These are phyloP conservation scores for Xerocomellus amylosporus DNA, from an alignment of 768 basidiomycete genomes.

Conservation along the genomic window DNA sequence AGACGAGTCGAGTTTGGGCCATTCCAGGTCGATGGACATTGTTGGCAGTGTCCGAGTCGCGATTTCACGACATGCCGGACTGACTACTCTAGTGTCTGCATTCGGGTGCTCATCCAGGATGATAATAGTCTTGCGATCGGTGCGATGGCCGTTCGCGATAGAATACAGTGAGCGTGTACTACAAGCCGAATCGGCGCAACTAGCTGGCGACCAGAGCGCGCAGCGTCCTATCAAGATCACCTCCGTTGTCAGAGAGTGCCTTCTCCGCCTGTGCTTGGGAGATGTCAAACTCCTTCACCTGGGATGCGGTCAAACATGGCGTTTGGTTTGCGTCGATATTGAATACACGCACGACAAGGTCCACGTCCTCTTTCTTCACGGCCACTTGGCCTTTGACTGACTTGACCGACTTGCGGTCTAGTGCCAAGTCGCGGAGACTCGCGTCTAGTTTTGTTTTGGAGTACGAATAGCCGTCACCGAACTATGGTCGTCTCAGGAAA, in stretches of 20 bases:
- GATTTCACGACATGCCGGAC: neutral
- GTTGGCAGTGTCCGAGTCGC: neutral
- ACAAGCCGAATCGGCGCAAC: slow-evolving; percentile 7
- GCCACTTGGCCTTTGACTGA: slow-evolving; percentile 29
- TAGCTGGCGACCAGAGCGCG: slow-evolving; percentile 27
- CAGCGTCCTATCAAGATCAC: slow-evolving; percentile 29
- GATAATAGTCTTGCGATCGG: too few species aligned
- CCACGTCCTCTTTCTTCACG: slow-evolving; percentile 30
- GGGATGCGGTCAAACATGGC: slow-evolving; percentile 2
- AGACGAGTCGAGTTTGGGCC: slow-evolving; percentile 74
- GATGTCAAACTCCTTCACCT: slow-evolving; percentile 33
- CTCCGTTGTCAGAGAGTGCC: slow-evolving; percentile 27
- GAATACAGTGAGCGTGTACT: neutral
- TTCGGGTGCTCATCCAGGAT: neutral
- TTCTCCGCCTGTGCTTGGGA: slow-evolving; percentile 30
- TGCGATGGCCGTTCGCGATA: neutral
- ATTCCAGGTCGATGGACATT: slow-evolving; percentile 97
- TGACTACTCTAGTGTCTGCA: too few species aligned
- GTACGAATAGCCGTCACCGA: slow-evolving; percentile 53
- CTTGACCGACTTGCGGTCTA: slow-evolving; percentile 53
- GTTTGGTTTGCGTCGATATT: neutral
- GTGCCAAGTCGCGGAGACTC: slow-evolving; percentile 49
- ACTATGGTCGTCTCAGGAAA: slow-evolving; percentile 41
- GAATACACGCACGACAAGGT: slow-evolving; percentile 25
- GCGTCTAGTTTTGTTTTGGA: slow-evolving; percentile 34